Base-by-base conservation (phyloP, 2,329 filamentous ascomycete species). In the Nannizziopsis barbatae region DNA sequence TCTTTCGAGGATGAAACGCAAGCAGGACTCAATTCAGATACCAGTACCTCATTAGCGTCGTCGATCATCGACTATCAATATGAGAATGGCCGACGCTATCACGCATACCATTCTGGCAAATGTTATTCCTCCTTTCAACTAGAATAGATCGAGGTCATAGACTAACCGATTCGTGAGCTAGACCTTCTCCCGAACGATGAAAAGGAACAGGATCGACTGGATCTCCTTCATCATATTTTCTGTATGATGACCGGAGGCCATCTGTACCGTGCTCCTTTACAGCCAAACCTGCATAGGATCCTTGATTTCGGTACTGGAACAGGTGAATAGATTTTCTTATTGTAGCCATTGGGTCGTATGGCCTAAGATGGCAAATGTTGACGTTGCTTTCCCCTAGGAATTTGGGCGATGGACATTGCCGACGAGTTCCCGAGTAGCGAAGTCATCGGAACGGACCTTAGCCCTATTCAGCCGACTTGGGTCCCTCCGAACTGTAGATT, bases 401-500 rank as follows among this genome's bases (percentile, higher is more conserved):
- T 65, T 10, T 71, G 68, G 67, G 65, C 65, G 3, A 67, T 75
- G 10, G 72, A 75, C 48, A 65, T 73, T 52, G 70, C 65, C 9
- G 66, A 68, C 44, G 52, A 60, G 35, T 64, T 61, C 51, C 65
- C 66, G 5, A 35, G 57, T 8, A 57, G 62, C n/a, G 60, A 67
- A 55, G 59, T 67, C 35, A 53, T 64, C 20, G 63, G 62, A 17
- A 66, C 60, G 18, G 65, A 61, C 50, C 61, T 63, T 10, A 54
- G 50, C 20, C 53, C 53, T 12, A 54, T 54, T 36, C 50, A 54
- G 18, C 53, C 53, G 8, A 42, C 18, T 12, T 42, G 72, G 57
- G 69, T 81, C n/a, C 79, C 77, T 14, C 71, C 75, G 6, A 82
- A 82, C 56, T 70, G 77, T 12, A 69, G 66, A 5, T 81, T 81